These are phyloP conservation scores for Pythium diclinum DNA, from an alignment of 352 stramenopile species.

Conservation along the genomic window DNA sequence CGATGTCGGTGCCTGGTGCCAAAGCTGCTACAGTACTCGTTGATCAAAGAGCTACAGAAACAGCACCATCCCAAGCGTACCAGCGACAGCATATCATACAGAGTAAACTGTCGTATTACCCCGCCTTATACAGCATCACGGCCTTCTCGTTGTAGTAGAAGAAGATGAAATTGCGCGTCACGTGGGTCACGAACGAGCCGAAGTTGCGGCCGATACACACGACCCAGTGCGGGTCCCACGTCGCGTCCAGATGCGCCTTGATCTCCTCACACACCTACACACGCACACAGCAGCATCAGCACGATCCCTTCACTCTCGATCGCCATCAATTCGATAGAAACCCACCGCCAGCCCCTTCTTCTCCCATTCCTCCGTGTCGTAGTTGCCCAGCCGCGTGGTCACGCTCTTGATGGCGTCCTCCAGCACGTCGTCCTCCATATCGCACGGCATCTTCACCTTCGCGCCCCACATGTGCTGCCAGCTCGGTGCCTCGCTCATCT, in stretches of 20 bases:
- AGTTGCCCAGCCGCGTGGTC: constrained; percentile 54
- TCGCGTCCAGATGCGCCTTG: constrained; percentile 69
- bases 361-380: constrained; percentile 84
- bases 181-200: constrained; percentile 91
- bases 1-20: too few relatives aligned
- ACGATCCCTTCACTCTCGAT: background rate
- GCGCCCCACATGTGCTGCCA: constrained; percentile 88
- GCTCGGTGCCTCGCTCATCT: constrained; percentile 70
- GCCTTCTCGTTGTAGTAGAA: constrained; percentile 91
- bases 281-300: background rate
- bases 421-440: constrained; percentile 88
- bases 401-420: constrained; percentile 82
- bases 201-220: constrained; percentile 91
- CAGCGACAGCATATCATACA: too few relatives aligned
- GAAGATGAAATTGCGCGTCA: constrained; percentile 91
- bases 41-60: background rate
- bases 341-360: constrained; percentile 66
- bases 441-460: constrained; percentile 85
- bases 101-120: constrained; percentile 22
- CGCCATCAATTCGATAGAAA: background rate
- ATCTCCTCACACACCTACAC: constrained; percentile 75
- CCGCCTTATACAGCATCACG: constrained; percentile 86
- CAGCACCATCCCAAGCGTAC: background rate
- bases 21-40: too few relatives aligned
- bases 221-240: constrained; percentile 81